A percentile compares a stretch with the other conserved stretches of the same genome.
Conservation (phyloP, 352 stramenopile species). For the Chrysophaeum taylorii region DNA sequence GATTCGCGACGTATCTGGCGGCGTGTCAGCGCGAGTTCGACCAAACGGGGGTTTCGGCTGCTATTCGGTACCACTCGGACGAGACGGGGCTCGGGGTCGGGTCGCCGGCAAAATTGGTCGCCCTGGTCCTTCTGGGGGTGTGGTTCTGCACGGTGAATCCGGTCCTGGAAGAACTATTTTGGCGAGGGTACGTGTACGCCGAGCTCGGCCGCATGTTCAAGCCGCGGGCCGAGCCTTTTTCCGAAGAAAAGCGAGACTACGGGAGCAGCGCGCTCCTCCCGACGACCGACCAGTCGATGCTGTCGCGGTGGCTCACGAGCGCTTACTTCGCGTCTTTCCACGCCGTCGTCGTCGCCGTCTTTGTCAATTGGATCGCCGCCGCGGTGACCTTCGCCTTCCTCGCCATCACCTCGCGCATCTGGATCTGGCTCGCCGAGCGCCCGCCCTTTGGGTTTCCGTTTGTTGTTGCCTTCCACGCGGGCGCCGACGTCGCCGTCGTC, state of each 20-base stretch:
- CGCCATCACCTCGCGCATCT: background rate
- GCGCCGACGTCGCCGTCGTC: slow-evolving; percentile 2
- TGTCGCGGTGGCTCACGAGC: background rate
- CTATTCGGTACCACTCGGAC: background rate
- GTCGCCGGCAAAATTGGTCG: background rate
- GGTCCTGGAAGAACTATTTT: slow-evolving; percentile 7
- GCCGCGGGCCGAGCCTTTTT: background rate
- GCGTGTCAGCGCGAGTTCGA: background rate
- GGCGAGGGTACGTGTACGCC: slow-evolving; percentile 2
- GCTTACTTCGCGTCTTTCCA: slow-evolving; percentile 6
- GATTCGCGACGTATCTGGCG: background rate
- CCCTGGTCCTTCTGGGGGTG: background rate
- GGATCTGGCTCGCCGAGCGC: slow-evolving; percentile 13
- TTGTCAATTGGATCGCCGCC: background rate
- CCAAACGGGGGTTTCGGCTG: background rate
- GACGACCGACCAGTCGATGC: background rate
- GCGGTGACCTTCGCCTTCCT: background rate
- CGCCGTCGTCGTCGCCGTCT: background rate
- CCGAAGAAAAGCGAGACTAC: background rate
- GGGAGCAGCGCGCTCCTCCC: background rate
- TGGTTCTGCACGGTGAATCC: slow-evolving; percentile 15
- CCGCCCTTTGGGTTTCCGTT: slow-evolving; percentile 7
- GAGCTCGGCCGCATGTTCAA: background rate
- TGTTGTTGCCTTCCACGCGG: slow-evolving; percentile 1
- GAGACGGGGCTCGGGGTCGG: background rate